Percentiles rank a stretch among this genome's conserved stretches.
phyloP scores from a whole-genome alignment of 768 basidiomycete genomes.

The Boletus tomentosulus region DNA sequence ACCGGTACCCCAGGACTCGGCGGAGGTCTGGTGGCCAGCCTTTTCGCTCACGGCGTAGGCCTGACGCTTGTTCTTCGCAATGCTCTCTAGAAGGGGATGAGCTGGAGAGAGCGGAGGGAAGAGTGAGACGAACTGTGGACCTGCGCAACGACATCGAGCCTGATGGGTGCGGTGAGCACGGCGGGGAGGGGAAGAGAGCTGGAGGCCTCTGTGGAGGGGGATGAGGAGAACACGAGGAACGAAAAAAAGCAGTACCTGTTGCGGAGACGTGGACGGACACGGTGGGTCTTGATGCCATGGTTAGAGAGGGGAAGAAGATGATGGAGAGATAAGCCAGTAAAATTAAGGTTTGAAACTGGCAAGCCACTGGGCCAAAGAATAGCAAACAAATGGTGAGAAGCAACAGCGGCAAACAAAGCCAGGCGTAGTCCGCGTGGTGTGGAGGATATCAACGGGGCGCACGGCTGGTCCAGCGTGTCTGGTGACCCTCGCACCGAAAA shows the following conservation, averaged over 20 bases:
- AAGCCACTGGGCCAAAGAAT: conserved; percentile 28
- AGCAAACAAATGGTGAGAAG: conserved; percentile 11
- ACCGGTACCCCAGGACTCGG: conserved; percentile 99
- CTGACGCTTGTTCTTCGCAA: conserved; percentile 97
- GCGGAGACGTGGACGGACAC: conserved; percentile 75
- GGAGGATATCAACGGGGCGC: conserved; percentile 22
- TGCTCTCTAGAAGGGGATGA: conserved; percentile 62
- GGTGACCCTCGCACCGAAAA: conserved; percentile 4
- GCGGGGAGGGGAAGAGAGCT: conserved; percentile 90
- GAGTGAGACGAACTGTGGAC: conserved; percentile 87
- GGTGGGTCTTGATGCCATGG: conserved; percentile 92
- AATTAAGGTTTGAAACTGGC: conserved; percentile 27
- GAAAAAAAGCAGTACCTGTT: conserved; percentile 51
- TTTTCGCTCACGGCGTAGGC: conserved; percentile 95
- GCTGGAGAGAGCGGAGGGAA: background rate
- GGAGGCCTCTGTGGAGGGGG: conserved; percentile 59
- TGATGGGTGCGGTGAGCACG: conserved; percentile 96
- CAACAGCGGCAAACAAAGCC: conserved; percentile 30
- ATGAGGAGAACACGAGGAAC: background rate
- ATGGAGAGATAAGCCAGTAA: conserved; percentile 16
- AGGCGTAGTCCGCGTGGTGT: conserved; percentile 27
- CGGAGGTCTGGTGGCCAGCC: conserved; percentile 98
- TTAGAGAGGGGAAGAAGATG: conserved; percentile 32
- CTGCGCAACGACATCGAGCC: conserved; percentile 96
- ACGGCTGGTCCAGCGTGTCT: background rate